These are phyloP conservation scores for Fusarium secorum DNA, from an alignment of 2,329 filamentous ascomycete genomes.

Conservation along the genomic window DNA sequence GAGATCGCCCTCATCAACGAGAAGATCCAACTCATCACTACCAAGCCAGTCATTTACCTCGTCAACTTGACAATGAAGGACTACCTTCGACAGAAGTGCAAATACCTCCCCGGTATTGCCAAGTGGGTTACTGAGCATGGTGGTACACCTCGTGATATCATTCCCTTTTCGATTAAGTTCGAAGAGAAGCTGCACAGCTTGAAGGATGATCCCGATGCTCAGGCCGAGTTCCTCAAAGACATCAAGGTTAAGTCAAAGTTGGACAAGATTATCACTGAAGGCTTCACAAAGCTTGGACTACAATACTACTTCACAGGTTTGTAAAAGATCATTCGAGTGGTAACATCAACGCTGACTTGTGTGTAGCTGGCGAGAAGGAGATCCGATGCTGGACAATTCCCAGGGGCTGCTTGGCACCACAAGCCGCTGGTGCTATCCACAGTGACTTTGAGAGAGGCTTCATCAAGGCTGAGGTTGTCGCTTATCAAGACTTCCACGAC, in stretches of 20 bases:
- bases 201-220: slow-evolving; percentile 48
- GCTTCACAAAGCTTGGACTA: slow-evolving; percentile 54
- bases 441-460: slow-evolving; percentile 55
- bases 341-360: too few relatives aligned
- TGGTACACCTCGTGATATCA: slow-evolving; percentile 51
- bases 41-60: slow-evolving; percentile 55
- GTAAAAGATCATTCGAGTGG: too few relatives aligned
- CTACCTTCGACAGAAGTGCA: slow-evolving; percentile 56
- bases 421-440: slow-evolving; percentile 53
- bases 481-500: slow-evolving; percentile 55
- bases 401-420: slow-evolving; percentile 49
- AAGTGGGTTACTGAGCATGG: slow-evolving; percentile 57
- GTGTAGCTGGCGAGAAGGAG: slow-evolving; percentile 54
- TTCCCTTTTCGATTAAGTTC: slow-evolving; percentile 56
- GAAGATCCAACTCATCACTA: slow-evolving; percentile 56
- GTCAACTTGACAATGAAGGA: slow-evolving; percentile 58
- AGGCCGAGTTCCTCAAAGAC: slow-evolving; percentile 49
- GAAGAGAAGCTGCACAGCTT: slow-evolving; percentile 53
- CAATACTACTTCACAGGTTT: slow-evolving; percentile 56
- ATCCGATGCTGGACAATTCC: slow-evolving; percentile 55
- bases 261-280: slow-evolving; percentile 55
- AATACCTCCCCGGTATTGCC: slow-evolving; percentile 54
- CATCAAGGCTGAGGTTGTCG: slow-evolving; percentile 56
- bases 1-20: slow-evolving; percentile 57
- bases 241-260: slow-evolving; percentile 53